Conservation (phyloP, 2,329 filamentous ascomycete genomes). For the Colletotrichum higginsianum region DNA sequence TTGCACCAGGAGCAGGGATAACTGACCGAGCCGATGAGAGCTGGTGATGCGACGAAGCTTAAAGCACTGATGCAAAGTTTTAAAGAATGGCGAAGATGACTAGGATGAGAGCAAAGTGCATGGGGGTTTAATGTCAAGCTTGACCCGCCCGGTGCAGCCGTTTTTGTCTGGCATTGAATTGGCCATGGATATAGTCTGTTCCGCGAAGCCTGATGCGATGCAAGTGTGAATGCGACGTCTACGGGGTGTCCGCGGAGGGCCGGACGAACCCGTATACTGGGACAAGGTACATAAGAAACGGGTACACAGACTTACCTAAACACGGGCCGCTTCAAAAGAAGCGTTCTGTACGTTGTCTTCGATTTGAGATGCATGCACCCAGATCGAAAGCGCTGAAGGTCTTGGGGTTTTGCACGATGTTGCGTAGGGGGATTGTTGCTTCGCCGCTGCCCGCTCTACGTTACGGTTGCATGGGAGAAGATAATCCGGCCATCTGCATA, state of each 20-base stretch:
- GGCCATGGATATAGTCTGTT: neutral
- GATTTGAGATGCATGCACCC: too few relatives aligned
- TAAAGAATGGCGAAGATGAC: neutral
- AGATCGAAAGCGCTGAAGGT: too few relatives aligned
- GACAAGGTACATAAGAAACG: too few relatives aligned
- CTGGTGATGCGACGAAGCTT: constrained; percentile 13
- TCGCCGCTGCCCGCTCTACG: too few relatives aligned
- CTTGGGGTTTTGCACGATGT: too few relatives aligned
- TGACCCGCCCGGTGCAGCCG: neutral
- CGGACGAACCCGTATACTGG: neutral
- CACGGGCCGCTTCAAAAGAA: neutral
- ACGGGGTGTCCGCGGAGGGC: neutral
- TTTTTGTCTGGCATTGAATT: neutral
- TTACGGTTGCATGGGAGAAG: too few relatives aligned
- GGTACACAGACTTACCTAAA: neutral
- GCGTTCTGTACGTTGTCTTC: too few relatives aligned
- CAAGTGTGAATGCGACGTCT: neutral
- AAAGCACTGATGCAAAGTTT: constrained; percentile 21
- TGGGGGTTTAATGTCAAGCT: neutral
- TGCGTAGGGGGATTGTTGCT: too few relatives aligned
- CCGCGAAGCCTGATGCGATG: neutral
- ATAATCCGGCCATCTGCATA: too few relatives aligned
- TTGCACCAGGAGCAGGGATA: neutral
- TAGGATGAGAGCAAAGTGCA: neutral
- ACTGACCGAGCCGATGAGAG: neutral